Evolutionary conservation across 2,329 filamentous ascomycete species (phyloP).

Genomic region (Leptographium wingfieldii): DNA sequence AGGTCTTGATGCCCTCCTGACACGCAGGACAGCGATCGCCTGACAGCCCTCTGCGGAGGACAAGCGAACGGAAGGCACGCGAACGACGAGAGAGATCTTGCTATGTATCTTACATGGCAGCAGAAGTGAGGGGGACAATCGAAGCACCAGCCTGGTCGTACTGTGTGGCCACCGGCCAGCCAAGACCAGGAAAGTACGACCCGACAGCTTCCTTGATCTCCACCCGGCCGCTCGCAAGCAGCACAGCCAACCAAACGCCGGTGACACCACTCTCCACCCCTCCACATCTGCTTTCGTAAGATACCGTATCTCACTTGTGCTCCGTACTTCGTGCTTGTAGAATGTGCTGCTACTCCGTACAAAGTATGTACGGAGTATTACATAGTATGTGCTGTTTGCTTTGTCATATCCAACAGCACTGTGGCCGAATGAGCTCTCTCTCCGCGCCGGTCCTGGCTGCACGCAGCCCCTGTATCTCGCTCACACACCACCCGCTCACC

Average conservation of each 20-base stretch:
- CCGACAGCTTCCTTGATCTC: not conserved
- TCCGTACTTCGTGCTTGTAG: no score
- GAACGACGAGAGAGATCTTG: not conserved
- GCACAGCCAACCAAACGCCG: not conserved
- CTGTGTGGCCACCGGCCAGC: not conserved
- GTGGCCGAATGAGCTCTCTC: not conserved
- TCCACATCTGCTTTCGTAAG: not conserved
- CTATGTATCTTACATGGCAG: not conserved
- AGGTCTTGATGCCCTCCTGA: not conserved
- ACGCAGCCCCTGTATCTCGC: not conserved
- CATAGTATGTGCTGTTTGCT: no score
- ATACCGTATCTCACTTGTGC: not conserved
- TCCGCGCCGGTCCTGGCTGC: not conserved
- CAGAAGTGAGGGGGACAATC: not conserved
- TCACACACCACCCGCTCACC: not conserved
- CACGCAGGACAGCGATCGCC: not conserved
- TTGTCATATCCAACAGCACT: not conserved
- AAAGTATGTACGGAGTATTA: no score
- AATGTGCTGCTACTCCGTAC: no score
- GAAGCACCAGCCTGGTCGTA: not conserved
- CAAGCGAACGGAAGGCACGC: not conserved
- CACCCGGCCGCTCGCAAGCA: not conserved
- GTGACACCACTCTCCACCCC: not conserved
- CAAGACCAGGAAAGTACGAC: not conserved
- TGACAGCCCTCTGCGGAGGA: not conserved